Evolutionary conservation across 2,329 filamentous ascomycete species (phyloP).

Genomic region (Aureobasidium mangrovei): DNA sequence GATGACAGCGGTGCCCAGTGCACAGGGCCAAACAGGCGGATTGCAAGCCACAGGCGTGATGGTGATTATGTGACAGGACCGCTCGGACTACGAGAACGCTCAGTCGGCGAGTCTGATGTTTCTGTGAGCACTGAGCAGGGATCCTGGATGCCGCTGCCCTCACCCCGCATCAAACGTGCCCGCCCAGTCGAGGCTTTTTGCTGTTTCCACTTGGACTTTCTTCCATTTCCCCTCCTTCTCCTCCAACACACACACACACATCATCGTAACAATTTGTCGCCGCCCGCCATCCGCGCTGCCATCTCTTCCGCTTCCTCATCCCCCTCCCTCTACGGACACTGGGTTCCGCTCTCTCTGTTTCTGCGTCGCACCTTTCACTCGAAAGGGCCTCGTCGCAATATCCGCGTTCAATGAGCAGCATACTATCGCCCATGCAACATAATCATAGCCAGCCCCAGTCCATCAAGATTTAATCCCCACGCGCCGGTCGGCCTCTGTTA

Average conservation of each 20-base stretch:
- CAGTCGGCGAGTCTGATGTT: too few species aligned
- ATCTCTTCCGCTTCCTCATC: constrained; percentile 16
- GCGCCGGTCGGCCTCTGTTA: constrained; percentile 26
- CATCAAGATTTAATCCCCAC: constrained; percentile 30
- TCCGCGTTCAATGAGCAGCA: constrained; percentile 19
- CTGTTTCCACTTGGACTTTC: constrained; percentile 2
- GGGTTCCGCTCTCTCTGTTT: neutral
- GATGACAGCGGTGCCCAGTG: too few species aligned
- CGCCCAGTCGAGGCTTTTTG: too few species aligned
- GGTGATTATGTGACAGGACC: too few species aligned
- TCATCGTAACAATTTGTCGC: constrained; percentile 12
- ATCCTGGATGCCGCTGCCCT: too few species aligned
- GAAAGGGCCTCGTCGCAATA: constrained; percentile 13
- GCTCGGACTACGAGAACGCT: too few species aligned
- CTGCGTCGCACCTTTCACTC: constrained; percentile 10
- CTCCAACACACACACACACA: neutral
- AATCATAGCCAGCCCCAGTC: constrained; percentile 23
- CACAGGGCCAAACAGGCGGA: neutral
- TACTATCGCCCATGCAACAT: constrained; percentile 19
- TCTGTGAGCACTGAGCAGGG: too few species aligned
- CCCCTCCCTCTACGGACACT: neutral
- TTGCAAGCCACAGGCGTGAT: neutral
- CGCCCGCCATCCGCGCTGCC: neutral
- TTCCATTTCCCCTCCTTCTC: constrained; percentile 23
- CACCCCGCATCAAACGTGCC: too few species aligned